Base-by-base conservation (phyloP, 2,329 filamentous ascomycete genomes). In the Diplocarpon rosae region DNA sequence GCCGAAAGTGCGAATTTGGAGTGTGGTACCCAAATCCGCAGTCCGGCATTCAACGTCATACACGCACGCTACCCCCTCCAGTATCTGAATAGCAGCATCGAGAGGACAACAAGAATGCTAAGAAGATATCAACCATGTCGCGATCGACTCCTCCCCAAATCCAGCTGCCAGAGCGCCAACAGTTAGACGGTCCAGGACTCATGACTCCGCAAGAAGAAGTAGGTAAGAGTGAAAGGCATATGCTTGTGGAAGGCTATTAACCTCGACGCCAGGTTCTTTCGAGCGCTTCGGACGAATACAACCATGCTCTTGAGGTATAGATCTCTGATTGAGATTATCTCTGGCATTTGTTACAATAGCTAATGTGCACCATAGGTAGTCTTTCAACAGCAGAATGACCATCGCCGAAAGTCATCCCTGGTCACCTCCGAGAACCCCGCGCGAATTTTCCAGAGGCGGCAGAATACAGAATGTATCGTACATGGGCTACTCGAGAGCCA, bases 361-460 rank as follows among this genome's bases (percentile, higher is more conserved):
- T 48, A 39, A 42, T 38, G 11, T 15, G 16, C 28, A 36, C 41
- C 27, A 13, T 20, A 66, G 75, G 77, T 83, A 39, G 70, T 76
- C 16, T 82, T 83, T 56, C 78, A 83, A 49, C 64, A 73, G 1
- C 63, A 69, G 32, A 80, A 74, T 52, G 69, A 71, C 0, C 78
- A 80, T 55, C 73, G 79, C 16, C 72, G 79, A 47, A 83, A 83
- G 64, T 80, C 76, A 56, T 83, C 78, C 11, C 68, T 83, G 39
- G 73, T 80, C 11, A 60, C 69, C 4, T 65, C 66, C 39, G 75
- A 80, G 27, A 56, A 65, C 2, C 55, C 63, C 13, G 50, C 57
- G 7, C 66, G 67, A 5, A 52, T 65, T 40, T 55, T 67, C 9
- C 59, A 58, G 6, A 55, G 60, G 34, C 55, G 62, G 27, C 61